Base-by-base conservation (phyloP, 192 early-diverging fungal species). In the Backusella liffmaniae region DNA sequence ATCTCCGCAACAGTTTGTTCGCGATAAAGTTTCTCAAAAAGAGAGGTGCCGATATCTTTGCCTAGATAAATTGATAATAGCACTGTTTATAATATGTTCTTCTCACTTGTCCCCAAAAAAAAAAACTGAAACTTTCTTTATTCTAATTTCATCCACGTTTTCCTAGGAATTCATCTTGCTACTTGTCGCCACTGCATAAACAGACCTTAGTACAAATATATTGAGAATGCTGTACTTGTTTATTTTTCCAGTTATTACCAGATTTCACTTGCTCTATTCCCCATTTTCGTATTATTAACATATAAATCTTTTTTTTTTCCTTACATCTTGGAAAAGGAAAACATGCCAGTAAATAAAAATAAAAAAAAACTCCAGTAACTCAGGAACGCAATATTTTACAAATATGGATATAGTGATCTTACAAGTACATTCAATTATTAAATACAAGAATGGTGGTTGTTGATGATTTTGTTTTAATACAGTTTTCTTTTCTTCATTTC, bases 341-440 rank as follows among this genome's bases (percentile, higher is more conserved):
- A 59, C 53, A 59, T 59, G 53, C 53, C 53, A 59, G 23, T 59
- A 9, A 32, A 32, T n/a, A 32, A 32, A 32, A 32, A 2, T 2
- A 32, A 32, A 32, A 3, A 32, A 32, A 32, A 32, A 26, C 21
- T 59, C 23, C 53, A 26, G n/a, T 12, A 32, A 59, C 53, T 59
- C 53, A 59, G 53, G 53, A 59, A 59, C 53, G 53, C 53, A 59
- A 59, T 59, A 9, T 59, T 37, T 59, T 59, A 59, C 56, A 59
- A 59, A 59, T 59, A 59, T 59, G 56, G 21, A 59, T 29, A 59
- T 21, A 59, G 56, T 26, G 10, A 10, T 26, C 23, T 26, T 29
- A 26, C 12, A 23, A 32, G 3, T 10, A 13, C 21, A 59, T 26
- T 59, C 8, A 59, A 26, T 59, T 59, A 23, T 59, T 59, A 59